These are phyloP conservation scores for Pleurotus eryngii DNA, from an alignment of 768 basidiomycete genomes.

Conservation along the genomic window DNA sequence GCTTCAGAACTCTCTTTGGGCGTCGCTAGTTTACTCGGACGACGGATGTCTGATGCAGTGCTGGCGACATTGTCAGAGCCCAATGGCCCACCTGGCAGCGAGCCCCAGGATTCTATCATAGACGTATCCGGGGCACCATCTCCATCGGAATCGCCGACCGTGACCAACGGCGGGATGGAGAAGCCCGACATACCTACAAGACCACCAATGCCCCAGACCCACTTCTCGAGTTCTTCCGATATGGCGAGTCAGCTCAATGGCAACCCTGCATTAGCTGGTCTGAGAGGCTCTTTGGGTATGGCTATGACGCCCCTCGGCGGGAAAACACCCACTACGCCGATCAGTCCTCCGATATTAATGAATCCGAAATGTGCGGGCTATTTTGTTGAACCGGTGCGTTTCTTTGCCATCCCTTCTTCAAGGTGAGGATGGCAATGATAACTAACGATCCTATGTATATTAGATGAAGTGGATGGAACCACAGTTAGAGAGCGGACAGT, in stretches of 20 bases:
- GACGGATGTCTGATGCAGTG: constrained; percentile 40
- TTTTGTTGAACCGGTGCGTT: constrained; percentile 89
- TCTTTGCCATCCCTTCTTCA: background rate
- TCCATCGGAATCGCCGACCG: constrained; percentile 4
- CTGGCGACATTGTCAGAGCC: constrained; percentile 22
- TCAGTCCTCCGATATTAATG: constrained; percentile 63
- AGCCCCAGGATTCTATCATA: constrained; percentile 5
- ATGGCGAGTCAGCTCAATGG: constrained; percentile 38
- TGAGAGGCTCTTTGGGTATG: constrained; percentile 22
- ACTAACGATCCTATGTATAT: background rate
- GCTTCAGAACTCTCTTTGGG: constrained; percentile 20
- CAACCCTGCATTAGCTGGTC: constrained; percentile 40
- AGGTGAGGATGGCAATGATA: background rate
- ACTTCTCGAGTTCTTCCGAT: constrained; percentile 34
- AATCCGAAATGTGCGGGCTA: constrained; percentile 93
- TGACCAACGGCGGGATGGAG: constrained; percentile 11
- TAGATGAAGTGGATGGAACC: constrained; percentile 98
- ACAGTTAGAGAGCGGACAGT: constrained; percentile 66
- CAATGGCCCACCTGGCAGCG: constrained; percentile 12
- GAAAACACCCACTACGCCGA: constrained; percentile 21
- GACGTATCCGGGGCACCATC: constrained; percentile 5
- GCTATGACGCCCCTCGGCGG: constrained; percentile 16
- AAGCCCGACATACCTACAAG: constrained; percentile 6
- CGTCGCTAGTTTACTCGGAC: constrained; percentile 35
- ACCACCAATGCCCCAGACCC: constrained; percentile 22